A percentile compares a stretch with the other conserved stretches of the same genome.
phyloP scores from a whole-genome alignment of 129 eudicot genomes.

The Chrysanthemum seticuspe region DNA sequence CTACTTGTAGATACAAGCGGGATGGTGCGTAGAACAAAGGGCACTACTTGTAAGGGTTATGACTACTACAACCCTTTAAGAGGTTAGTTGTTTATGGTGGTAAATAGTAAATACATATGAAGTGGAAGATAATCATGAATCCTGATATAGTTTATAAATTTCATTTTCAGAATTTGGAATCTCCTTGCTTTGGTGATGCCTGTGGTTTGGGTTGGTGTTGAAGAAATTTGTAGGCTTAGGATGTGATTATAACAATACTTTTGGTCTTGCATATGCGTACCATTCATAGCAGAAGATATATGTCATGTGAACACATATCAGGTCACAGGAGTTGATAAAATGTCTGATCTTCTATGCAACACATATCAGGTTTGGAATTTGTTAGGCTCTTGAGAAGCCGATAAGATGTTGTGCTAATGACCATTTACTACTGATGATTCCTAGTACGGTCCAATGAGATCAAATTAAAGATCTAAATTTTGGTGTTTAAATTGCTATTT shows the following conservation, averaged over 20 bases:
- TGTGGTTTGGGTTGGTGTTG: neutral
- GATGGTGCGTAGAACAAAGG: slow-evolving; percentile 1
- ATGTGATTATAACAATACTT: neutral
- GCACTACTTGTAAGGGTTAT: neutral
- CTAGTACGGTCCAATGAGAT: no score
- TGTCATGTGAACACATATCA: no score
- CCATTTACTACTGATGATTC: no score
- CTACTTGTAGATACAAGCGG: neutral
- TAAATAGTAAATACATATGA: no score
- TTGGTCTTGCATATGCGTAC: neutral
- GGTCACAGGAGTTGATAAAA: neutral
- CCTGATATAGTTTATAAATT: neutral
- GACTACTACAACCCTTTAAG: neutral
- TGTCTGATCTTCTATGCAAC: neutral
- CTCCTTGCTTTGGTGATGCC: slow-evolving; percentile 7
- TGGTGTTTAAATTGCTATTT: no score
- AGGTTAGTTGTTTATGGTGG: neutral
- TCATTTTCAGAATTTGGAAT: neutral
- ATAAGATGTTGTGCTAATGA: neutral
- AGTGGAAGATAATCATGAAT: neutral
- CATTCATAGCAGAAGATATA: neutral
- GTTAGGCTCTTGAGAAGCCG: neutral
- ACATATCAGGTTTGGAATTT: neutral
- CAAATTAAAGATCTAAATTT: no score
- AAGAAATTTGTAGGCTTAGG: slow-evolving; percentile 1